phyloP scores from a whole-genome alignment of 345 rosid genomes.

The Hibiscus syriacus region DNA sequence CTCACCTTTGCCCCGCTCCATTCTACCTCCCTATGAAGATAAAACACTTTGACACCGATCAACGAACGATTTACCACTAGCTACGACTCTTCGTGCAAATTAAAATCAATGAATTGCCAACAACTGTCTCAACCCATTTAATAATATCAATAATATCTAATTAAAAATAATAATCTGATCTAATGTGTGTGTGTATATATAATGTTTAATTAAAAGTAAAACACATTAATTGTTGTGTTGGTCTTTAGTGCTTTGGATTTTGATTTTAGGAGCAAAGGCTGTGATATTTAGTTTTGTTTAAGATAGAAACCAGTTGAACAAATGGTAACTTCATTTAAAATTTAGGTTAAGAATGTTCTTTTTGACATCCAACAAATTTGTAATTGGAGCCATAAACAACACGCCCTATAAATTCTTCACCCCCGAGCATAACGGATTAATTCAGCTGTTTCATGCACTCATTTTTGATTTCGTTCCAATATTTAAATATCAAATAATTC shows the following conservation, averaged over 20 bases:
- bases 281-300: background rate
- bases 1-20: too few relatives aligned
- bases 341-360: background rate
- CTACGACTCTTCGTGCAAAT: too few relatives aligned
- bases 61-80: too few relatives aligned
- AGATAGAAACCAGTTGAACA: conserved; percentile 1
- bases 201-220: background rate
- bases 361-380: background rate
- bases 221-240: background rate
- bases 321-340: background rate
- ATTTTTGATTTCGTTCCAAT: background rate
- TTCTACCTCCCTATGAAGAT: too few relatives aligned
- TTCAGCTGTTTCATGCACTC: background rate
- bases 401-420: background rate
- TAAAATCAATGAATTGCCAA: too few relatives aligned
- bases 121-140: too few relatives aligned
- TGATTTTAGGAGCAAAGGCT: background rate
- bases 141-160: too few relatives aligned
- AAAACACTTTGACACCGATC: too few relatives aligned
- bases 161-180: too few relatives aligned
- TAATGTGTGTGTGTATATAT: too few relatives aligned
- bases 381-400: background rate
- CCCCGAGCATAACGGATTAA: background rate
- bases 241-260: background rate
- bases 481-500: background rate